These are phyloP conservation scores for Lipomyces sp. DNA, from an alignment of 805 yeast genomes.

Conservation along the genomic window DNA sequence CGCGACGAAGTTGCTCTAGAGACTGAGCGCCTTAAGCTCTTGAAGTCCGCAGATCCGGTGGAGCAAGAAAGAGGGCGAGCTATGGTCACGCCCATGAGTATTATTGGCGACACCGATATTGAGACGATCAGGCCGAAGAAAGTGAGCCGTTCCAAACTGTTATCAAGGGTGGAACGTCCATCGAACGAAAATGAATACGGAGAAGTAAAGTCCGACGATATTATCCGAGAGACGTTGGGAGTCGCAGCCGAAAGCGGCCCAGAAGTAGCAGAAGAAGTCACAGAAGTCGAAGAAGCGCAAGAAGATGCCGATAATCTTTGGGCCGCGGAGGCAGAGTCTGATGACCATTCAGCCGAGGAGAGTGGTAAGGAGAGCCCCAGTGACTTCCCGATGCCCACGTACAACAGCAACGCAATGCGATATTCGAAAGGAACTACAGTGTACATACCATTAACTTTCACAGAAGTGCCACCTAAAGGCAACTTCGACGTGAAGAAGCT, in stretches of 20 bases:
- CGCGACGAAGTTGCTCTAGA: constrained; percentile 76
- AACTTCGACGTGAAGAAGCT: constrained; percentile 75
- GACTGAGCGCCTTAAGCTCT: constrained; percentile 53
- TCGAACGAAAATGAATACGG: constrained; percentile 37
- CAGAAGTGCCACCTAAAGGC: constrained; percentile 45
- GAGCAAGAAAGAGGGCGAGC: constrained; percentile 49
- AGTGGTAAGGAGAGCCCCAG: not conserved
- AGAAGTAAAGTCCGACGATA: constrained; percentile 8
- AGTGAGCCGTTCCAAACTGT: not conserved
- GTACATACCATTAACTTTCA: constrained; percentile 26
- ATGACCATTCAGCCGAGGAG: constrained; percentile 8
- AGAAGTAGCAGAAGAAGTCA: not conserved
- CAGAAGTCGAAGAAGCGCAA: not conserved
- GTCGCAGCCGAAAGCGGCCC: not conserved
- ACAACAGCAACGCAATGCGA: not conserved
- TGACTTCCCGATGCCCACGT: not conserved
- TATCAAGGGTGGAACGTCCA: constrained; percentile 31
- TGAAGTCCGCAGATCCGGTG: constrained; percentile 52
- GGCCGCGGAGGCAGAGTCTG: not conserved
- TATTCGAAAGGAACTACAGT: constrained; percentile 3
- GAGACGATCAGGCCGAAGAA: constrained; percentile 7
- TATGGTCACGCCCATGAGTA: constrained; percentile 69
- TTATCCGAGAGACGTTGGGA: constrained; percentile 32
- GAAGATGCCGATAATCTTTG: not conserved
- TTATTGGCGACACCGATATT: constrained; percentile 34